Percentiles rank a stretch among this genome's conserved stretches.
phyloP scores from a whole-genome alignment of 1,139 yeast species.

The Scheffersomyces insectosa region DNA sequence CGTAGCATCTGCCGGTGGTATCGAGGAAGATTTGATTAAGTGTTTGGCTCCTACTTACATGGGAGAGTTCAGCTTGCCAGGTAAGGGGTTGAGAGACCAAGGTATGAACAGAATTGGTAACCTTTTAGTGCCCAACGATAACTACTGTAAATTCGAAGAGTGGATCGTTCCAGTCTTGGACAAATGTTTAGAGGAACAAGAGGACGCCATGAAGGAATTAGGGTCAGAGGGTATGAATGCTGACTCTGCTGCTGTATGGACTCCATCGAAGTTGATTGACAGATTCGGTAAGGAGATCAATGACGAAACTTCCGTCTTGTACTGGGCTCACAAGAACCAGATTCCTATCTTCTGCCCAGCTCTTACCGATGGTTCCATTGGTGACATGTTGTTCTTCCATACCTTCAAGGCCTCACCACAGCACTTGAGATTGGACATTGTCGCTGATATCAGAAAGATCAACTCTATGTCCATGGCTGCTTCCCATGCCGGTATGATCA shows the following conservation, averaged over 20 bases:
- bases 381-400: conserved; percentile 98
- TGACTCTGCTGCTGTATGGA: conserved; percentile 62
- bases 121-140: conserved; percentile 93
- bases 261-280: conserved; percentile 90
- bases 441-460: conserved; percentile 86
- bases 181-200: conserved; percentile 85
- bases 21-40: conserved; percentile 95
- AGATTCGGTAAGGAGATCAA: conserved; percentile 93
- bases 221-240: conserved; percentile 59
- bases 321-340: conserved; percentile 96
- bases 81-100: conserved; percentile 80
- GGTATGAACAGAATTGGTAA: conserved; percentile 98
- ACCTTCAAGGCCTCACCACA: conserved; percentile 92
- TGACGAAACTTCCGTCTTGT: conserved; percentile 89
- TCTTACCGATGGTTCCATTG: conserved; percentile 95
- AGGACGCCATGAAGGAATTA: conserved; percentile 56
- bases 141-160: conserved; percentile 95
- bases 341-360: conserved; percentile 98
- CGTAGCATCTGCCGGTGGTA: conserved; percentile 96
- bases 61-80: conserved; percentile 86
- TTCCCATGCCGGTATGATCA: conserved; percentile 91
- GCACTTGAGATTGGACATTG: conserved; percentile 87
- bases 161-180: conserved; percentile 97
- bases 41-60: conserved; percentile 93
- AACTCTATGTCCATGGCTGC: conserved; percentile 96